Base-by-base conservation (phyloP, 108 stramenopile species). In the Pinguiococcus pyrenoidosus region DNA sequence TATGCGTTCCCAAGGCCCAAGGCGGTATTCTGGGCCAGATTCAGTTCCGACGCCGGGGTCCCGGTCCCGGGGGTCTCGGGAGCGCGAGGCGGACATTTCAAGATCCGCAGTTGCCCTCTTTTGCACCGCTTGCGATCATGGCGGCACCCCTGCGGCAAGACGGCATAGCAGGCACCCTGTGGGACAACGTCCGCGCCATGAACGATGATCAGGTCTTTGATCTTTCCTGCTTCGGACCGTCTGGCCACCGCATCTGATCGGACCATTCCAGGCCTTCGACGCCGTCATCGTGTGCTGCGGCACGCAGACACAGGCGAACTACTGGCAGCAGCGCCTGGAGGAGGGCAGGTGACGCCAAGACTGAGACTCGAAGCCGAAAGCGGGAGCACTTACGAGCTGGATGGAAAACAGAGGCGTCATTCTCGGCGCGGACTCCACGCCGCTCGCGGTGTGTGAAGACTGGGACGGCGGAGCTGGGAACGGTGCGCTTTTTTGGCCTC, bases 401-500 rank as follows among this genome's bases (percentile, higher is more conserved):
- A 76, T 80, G 35, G 12, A 12, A 13, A 23, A 29, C 33, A 12
- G 37, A 4, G 57, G 57, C 1, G 16, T 16, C 14, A 27, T 59
- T 9, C 32, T 69, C 12, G 48, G 59, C 4, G 26, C 38, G 4
- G 21, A 30, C 49, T 82, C 84, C 32, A 79, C 85, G 69, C 89
- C 93, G 0, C 52, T 96, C 13, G 87, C 91, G 37, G 90, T 92
- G 14, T 73, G 72, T 22, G 94, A 96, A 67, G 94, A 96, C 55
- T 96, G 94, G 94, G 28, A 76, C 2, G 79, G 83, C 14, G 91
- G 91, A 0, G 91, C 94, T 13, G 94, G 91, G 10, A 96, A 96
- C 56, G 89, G 89, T 8, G n/a, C n/a, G n/a, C n/a, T n/a, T 7
- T 30, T 24, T 6, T 12, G 7, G 41, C 5, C 9, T 9, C 8